phyloP scores from a whole-genome alignment of 345 rosid species.

The Aurinia saxatilis region DNA sequence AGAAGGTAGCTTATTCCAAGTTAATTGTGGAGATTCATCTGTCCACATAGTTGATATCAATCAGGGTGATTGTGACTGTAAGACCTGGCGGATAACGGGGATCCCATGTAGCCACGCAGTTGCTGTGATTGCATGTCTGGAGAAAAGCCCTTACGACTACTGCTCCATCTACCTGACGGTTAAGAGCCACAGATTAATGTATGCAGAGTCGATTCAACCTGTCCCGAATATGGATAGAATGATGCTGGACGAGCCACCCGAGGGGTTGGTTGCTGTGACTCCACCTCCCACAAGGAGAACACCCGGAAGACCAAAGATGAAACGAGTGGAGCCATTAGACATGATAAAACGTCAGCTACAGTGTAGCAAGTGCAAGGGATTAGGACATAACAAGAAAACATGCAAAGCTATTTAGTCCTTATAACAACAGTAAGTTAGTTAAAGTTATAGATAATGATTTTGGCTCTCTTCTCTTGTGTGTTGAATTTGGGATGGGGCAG shows the following conservation, averaged over 20 bases:
- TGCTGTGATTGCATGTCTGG: conserved; percentile 52
- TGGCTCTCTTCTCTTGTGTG: conserved; percentile 11
- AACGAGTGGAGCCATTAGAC: conserved; percentile 55
- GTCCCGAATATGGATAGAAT: conserved; percentile 70
- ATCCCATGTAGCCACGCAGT: conserved; percentile 84
- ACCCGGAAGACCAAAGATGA: conserved; percentile 76
- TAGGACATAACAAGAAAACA: conserved; percentile 92
- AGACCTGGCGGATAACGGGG: conserved; percentile 64
- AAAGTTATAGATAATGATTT: conserved; percentile 22
- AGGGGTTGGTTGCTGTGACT: conserved; percentile 45
- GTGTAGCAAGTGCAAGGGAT: conserved; percentile 96
- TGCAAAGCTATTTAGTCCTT: conserved; percentile 50
- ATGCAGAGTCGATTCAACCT: conserved; percentile 70
- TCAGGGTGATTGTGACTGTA: conserved; percentile 76
- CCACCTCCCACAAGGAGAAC: conserved; percentile 88
- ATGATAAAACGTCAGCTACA: conserved; percentile 78
- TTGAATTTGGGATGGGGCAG: not conserved
- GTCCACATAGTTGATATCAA: conserved; percentile 53
- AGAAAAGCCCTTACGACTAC: conserved; percentile 63
- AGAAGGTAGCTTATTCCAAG: conserved; percentile 51
- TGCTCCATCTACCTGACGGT: conserved; percentile 64
- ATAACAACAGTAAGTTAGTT: conserved; percentile 10
- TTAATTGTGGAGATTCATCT: conserved; percentile 52
- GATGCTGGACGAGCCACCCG: conserved; percentile 33
- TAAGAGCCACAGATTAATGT: conserved; percentile 46